Evolutionary conservation across 179 eudicot genomes (phyloP), one percentile per base, ranked within the genome.

Genomic region (Camellia oleifera): DNA sequence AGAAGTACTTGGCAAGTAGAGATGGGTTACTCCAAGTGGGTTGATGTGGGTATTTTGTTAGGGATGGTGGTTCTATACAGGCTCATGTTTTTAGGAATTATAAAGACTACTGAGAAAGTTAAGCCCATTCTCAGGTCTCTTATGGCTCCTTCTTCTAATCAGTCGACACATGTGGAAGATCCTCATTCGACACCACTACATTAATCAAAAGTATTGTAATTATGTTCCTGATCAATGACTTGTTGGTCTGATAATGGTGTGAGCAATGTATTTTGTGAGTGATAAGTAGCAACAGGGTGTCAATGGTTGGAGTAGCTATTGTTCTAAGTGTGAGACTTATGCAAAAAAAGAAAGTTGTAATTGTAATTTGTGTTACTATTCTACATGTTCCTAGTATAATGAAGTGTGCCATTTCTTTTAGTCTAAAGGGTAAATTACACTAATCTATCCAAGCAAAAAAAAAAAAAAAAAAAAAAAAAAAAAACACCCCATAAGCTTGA

Each of bases 11-110:
- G 89, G 92, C 88, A 92, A 77, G 87, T 87, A 13, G 88, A 92
- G 64, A 87, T 88, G 88, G 90, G 90, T 0, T 88, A 91, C 78
- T 91, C 94, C 3, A 92, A 91, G 77, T 92, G 97, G 94, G 86
- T 89, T 0, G 90, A 92, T 42, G 71, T 92, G 78, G 90, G 65
- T 0, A 83, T 92, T 12, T 52, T 92, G 71, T 7, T 88, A 5
- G 93, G 90, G 15, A 92, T 92, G 97, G 86, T 81, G 61, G 77
- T 86, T 1, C 18, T 89, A 20, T 92, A 91, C 66, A 77, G 92
- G 79, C 40, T 90, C 20, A 54, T 91, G 81, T 92, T 92, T 69
- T 86, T 87, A 17, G 85, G 81, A 14, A 84, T 87, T 1, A 73
- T 91, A 3, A 90, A 86, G 78, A 12, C 71, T 7, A 13, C 56